Evolutionary conservation across 2,329 filamentous ascomycete genomes (phyloP).

Genomic region (Zalaria obscura): DNA sequence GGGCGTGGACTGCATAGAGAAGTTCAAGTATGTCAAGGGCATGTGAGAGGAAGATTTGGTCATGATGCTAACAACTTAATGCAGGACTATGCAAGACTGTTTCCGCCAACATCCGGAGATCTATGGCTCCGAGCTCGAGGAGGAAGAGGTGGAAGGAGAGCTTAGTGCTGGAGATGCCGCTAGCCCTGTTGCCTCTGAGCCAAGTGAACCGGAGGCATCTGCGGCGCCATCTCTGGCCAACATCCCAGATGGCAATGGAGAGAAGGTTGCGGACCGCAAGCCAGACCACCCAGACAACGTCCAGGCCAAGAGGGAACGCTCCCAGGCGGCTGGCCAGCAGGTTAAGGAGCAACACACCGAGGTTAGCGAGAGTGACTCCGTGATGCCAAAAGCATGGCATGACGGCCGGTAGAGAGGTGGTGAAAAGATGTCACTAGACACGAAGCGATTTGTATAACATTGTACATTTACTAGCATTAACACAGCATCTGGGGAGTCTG

Average conservation of each 20-base stretch:
- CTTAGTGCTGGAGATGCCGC: slow-evolving; percentile 2
- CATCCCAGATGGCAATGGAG: slow-evolving; percentile 5
- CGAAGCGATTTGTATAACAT: too few relatives aligned
- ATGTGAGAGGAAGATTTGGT: slow-evolving; percentile 19
- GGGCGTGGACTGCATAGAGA: slow-evolving; percentile 94
- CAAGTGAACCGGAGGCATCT: not conserved
- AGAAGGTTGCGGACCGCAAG: slow-evolving; percentile 11
- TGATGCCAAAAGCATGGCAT: slow-evolving; percentile 36
- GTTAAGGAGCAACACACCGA: slow-evolving; percentile 16
- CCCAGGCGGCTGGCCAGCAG: slow-evolving; percentile 16
- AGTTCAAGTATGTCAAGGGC: slow-evolving; percentile 67
- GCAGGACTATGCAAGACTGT: slow-evolving; percentile 90
- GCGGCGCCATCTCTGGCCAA: slow-evolving; percentile 1
- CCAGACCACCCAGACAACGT: slow-evolving; percentile 6
- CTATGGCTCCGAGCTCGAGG: slow-evolving; percentile 76
- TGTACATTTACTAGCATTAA: too few relatives aligned
- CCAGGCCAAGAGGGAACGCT: slow-evolving; percentile 12
- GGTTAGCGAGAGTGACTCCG: slow-evolving; percentile 26
- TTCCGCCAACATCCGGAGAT: slow-evolving; percentile 87
- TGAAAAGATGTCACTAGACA: too few relatives aligned
- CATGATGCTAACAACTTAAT: slow-evolving; percentile 2
- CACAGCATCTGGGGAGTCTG: too few relatives aligned
- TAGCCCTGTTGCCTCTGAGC: not conserved
- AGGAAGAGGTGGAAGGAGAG: slow-evolving; percentile 40
- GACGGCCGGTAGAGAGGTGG: slow-evolving; percentile 15